Conservation (phyloP, 257 asterid genomes). For the Nicotiana obtusifolia region DNA sequence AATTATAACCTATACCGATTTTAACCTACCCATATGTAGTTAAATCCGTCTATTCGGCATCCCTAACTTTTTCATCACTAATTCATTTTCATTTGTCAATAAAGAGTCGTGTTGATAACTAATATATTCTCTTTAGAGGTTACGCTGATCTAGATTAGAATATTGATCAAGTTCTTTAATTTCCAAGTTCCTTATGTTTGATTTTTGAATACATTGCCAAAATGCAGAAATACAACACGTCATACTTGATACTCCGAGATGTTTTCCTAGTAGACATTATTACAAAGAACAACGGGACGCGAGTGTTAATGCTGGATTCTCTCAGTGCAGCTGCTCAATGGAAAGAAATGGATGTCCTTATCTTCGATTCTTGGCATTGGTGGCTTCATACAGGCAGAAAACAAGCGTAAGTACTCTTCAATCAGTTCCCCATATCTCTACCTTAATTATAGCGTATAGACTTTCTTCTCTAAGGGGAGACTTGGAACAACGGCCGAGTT, state of each 20-base stretch:
- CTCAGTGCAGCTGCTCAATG: not conserved
- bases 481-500: too few relatives aligned
- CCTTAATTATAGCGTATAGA: too few relatives aligned
- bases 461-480: too few relatives aligned
- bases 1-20: too few relatives aligned
- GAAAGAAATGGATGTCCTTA: conserved; percentile 21
- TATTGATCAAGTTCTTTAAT: not conserved
- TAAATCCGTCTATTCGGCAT: not conserved
- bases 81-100: too few relatives aligned
- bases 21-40: not conserved
- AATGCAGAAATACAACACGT: conserved; percentile 16
- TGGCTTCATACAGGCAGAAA: conserved; percentile 31
- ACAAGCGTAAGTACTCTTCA: conserved; percentile 20
- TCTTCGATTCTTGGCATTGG: conserved; percentile 39
- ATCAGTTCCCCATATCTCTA: not conserved
- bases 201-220: not conserved
- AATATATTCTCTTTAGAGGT: too few relatives aligned
- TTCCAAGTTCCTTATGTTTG: not conserved
- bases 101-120: not conserved
- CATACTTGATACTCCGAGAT: conserved; percentile 12
- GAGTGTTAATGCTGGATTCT: conserved; percentile 25
- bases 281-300: not conserved
- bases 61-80: not conserved
- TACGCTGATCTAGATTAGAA: not conserved
- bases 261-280: conserved; percentile 21